These are phyloP conservation scores for Ogataea pilisensis DNA, from an alignment of 805 yeast species.

Conservation along the genomic window DNA sequence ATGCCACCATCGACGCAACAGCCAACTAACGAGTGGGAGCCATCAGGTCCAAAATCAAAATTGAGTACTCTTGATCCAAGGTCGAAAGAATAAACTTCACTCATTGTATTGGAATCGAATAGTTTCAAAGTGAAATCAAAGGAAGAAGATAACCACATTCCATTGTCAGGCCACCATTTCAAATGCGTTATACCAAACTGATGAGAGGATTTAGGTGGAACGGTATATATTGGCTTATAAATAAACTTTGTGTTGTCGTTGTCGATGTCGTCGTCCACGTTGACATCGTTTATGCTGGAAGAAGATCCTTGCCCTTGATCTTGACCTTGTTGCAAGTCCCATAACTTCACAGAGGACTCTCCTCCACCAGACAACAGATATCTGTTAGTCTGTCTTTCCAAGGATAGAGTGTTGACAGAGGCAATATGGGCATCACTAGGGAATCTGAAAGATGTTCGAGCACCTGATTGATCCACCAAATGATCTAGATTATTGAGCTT, in stretches of 20 bases:
- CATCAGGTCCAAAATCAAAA: conserved; percentile 53
- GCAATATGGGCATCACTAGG: conserved; percentile 42
- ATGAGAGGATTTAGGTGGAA: conserved; percentile 45
- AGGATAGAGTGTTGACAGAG: conserved; percentile 57
- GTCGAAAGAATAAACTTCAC: conserved; percentile 64
- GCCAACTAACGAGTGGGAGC: conserved; percentile 53
- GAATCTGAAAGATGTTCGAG: conserved; percentile 34
- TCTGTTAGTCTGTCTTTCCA: conserved; percentile 44
- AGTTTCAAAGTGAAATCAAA: conserved; percentile 72
- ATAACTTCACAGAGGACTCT: conserved; percentile 61
- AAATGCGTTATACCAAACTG: conserved; percentile 67
- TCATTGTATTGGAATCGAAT: conserved; percentile 72
- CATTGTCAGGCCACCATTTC: conserved; percentile 92
- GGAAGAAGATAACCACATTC: conserved; percentile 79
- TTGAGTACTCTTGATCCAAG: conserved; percentile 60
- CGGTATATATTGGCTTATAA: conserved; percentile 17
- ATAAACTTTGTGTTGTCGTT: conserved; percentile 13
- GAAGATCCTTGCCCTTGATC: not conserved
- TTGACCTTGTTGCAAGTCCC: conserved; percentile 46
- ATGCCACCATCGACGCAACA: conserved; percentile 60
- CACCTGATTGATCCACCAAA: too few species aligned
- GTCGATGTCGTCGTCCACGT: not conserved
- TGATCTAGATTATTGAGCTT: conserved; percentile 18
- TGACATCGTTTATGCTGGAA: not conserved
- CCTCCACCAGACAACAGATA: conserved; percentile 68